phyloP scores from a whole-genome alignment of 768 basidiomycete genomes.

The Leccinum subgranulosum region DNA sequence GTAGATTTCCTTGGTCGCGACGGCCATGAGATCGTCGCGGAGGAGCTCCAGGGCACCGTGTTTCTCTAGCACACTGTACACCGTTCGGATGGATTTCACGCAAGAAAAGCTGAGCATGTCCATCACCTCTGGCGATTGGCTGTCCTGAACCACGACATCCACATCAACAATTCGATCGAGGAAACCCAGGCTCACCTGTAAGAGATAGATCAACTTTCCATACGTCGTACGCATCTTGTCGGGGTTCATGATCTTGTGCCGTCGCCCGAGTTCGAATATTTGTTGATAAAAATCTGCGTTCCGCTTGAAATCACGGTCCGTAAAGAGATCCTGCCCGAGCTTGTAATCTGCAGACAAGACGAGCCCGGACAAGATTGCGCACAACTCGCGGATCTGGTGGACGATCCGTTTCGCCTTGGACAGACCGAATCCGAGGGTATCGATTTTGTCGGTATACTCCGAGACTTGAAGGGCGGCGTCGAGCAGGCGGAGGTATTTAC shows the following conservation, averaged over 20 bases:
- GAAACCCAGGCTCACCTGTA: constrained; percentile 52
- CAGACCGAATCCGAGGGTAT: constrained; percentile 72
- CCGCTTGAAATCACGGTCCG: constrained; percentile 74
- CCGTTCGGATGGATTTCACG: constrained; percentile 73
- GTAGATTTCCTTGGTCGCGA: constrained; percentile 81
- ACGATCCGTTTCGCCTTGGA: constrained; percentile 88
- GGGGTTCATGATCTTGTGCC: constrained; percentile 91
- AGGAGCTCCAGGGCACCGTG: constrained; percentile 64
- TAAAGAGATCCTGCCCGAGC: constrained; percentile 81
- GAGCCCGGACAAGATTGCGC: constrained; percentile 83
- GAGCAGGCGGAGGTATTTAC: constrained; percentile 80
- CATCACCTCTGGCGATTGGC: constrained; percentile 78
- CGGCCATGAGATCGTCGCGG: constrained; percentile 69
- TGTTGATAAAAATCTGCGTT: constrained; percentile 79
- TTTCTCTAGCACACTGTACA: constrained; percentile 63
- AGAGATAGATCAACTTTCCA: constrained; percentile 79
- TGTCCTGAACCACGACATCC: constrained; percentile 52
- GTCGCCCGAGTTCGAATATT: constrained; percentile 77
- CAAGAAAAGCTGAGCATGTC: constrained; percentile 79
- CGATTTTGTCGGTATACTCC: constrained; percentile 89
- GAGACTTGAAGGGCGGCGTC: constrained; percentile 83
- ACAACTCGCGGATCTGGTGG: constrained; percentile 81
- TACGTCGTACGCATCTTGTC: constrained; percentile 91
- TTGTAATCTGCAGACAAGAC: constrained; percentile 84
- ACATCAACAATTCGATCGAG: neutral